Evolutionary conservation across 331 rosid genomes (phyloP).

Genomic region (Dryas integrifolia): DNA sequence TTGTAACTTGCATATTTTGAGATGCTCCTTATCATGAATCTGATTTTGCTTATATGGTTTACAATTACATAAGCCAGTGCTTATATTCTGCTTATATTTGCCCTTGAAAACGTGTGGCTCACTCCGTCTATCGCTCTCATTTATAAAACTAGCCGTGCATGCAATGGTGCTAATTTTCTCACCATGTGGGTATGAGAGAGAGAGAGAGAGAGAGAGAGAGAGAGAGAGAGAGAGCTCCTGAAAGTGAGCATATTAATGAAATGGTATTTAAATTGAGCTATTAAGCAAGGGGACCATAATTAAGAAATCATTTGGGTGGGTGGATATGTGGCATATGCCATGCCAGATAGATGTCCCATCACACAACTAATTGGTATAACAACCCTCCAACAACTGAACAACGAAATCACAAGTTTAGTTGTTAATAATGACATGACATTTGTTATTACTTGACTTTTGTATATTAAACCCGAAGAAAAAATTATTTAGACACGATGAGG

Average conservation of each 20-base stretch:
- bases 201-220: too few species aligned
- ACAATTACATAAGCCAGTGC: neutral
- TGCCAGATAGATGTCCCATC: constrained; percentile 42
- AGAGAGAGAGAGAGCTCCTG: neutral
- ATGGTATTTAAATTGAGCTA: neutral
- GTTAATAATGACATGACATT: constrained; percentile 41
- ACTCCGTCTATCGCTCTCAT: too few species aligned
- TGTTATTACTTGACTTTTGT: neutral
- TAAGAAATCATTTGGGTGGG: constrained; percentile 12
- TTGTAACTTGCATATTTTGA: constrained; percentile 25
- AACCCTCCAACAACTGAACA: constrained; percentile 69
- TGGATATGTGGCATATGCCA: constrained; percentile 7
- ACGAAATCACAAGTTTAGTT: constrained; percentile 41
- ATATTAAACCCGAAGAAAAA: too few species aligned
- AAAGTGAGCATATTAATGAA: neutral
- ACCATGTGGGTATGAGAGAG: too few species aligned
- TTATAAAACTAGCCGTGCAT: too few species aligned
- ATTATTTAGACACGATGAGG: constrained; percentile 35
- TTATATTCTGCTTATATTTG: too few species aligned
- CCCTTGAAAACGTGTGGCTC: too few species aligned
- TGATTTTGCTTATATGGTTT: neutral
- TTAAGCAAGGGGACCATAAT: neutral
- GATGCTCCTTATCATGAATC: neutral
- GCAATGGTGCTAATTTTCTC: too few species aligned
- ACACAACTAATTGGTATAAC: constrained; percentile 40